These are phyloP conservation scores for Abrus precatorius DNA, from an alignment of 306 rosid genomes.

Conservation along the genomic window DNA sequence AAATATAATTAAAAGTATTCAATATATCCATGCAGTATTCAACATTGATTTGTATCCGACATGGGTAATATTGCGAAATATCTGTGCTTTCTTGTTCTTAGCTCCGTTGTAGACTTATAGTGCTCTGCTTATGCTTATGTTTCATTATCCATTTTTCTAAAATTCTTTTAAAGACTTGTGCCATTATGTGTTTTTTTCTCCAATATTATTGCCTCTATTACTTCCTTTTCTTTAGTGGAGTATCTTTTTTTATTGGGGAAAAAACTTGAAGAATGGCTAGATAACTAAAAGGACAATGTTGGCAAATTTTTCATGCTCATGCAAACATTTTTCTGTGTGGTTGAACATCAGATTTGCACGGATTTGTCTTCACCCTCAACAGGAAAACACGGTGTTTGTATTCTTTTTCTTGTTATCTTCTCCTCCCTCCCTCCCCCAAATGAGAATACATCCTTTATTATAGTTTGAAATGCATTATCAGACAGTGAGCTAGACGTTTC, in stretches of 20 bases:
- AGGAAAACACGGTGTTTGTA: not conserved
- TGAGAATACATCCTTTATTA: not conserved
- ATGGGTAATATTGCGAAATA: too few relatives aligned
- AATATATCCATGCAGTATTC: too few relatives aligned
- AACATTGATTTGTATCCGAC: too few relatives aligned
- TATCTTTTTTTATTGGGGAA: not conserved
- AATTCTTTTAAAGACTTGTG: not conserved
- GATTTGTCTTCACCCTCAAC: not conserved
- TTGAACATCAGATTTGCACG: conserved; percentile 9
- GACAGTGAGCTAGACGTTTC: not conserved
- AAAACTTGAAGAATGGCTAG: not conserved
- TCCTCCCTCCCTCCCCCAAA: not conserved
- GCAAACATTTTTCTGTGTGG: not conserved
- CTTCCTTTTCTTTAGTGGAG: not conserved
- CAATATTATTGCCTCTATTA: not conserved
- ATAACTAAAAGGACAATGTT: not conserved
- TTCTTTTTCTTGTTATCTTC: not conserved
- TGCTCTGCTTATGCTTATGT: not conserved
- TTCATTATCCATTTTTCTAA: not conserved
- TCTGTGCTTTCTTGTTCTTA: not conserved
- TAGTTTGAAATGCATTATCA: not conserved
- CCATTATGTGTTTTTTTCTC: not conserved
- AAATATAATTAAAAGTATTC: not conserved
- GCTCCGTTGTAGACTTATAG: not conserved
- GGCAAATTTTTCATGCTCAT: not conserved